These are phyloP conservation scores for Stagonosporopsis rhizophila DNA, from an alignment of 2,329 filamentous ascomycete genomes.

Conservation along the genomic window DNA sequence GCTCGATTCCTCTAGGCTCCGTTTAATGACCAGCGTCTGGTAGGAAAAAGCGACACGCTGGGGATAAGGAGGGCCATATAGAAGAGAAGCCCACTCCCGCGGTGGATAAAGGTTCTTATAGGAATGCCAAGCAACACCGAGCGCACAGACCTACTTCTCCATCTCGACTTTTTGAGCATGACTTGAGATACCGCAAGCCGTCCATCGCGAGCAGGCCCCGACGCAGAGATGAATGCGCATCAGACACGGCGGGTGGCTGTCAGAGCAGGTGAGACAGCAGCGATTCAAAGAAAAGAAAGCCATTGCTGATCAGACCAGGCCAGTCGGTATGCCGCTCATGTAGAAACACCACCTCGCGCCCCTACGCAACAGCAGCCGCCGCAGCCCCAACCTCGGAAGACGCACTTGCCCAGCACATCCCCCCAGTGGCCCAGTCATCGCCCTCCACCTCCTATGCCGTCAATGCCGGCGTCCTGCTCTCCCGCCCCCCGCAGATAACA, in stretches of 20 bases:
- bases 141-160: slow-evolving; percentile 17
- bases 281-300: background rate
- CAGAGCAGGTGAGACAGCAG: slow-evolving; percentile 44
- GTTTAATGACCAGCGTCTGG: slow-evolving; percentile 81
- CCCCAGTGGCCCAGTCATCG: slow-evolving; percentile 50
- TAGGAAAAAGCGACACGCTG: slow-evolving; percentile 67
- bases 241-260: slow-evolving; percentile 54
- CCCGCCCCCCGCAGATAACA: slow-evolving; percentile 86
- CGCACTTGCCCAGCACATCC: slow-evolving; percentile 36
- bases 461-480: slow-evolving; percentile 77
- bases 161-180: slow-evolving; percentile 36
- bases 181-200: background rate
- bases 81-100: slow-evolving; percentile 50
- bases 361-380: slow-evolving; percentile 46
- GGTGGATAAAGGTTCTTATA: slow-evolving; percentile 27
- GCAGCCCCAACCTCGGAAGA: slow-evolving; percentile 48
- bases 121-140: background rate
- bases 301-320: slow-evolving; percentile 44
- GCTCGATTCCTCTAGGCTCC: slow-evolving; percentile 82
- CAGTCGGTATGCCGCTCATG: slow-evolving; percentile 56
- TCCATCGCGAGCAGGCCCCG: slow-evolving; percentile 4
- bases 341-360: slow-evolving; percentile 50
- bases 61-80: slow-evolving; percentile 87
- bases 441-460: slow-evolving; percentile 54
- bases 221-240: slow-evolving; percentile 52